Conservation (phyloP, 192 early-diverging fungal genomes). For the Oehlia diaphana region DNA sequence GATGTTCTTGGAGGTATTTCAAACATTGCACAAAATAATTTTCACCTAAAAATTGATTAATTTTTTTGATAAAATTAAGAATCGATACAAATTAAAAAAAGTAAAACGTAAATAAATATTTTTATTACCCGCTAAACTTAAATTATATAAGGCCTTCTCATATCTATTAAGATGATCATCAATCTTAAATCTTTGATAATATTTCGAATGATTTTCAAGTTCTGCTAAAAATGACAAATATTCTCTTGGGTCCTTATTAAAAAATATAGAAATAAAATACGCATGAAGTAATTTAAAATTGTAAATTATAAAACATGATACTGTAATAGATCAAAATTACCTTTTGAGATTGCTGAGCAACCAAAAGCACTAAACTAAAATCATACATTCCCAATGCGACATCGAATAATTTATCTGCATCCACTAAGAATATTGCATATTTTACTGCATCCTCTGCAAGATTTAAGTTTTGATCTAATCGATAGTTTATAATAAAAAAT, state of each 20-base stretch:
- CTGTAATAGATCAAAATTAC: constrained; percentile 23
- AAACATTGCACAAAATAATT: constrained; percentile 59
- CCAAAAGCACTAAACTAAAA: constrained; percentile 87
- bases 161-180: constrained; percentile 79
- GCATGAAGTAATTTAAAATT: neutral
- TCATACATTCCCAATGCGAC: constrained; percentile 95
- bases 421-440: constrained; percentile 89
- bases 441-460: constrained; percentile 85
- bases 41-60: constrained; percentile 32
- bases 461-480: constrained; percentile 44
- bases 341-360: constrained; percentile 96
- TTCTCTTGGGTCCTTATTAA: constrained; percentile 82
- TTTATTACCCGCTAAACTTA: constrained; percentile 50
- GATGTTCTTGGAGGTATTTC: constrained; percentile 63
- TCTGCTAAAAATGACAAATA: constrained; percentile 87
- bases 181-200: constrained; percentile 85
- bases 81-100: too few relatives aligned
- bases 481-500: neutral
- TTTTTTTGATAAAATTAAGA: neutral
- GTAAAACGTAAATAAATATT: neutral
- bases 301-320: neutral
- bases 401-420: constrained; percentile 86
- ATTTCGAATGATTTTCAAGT: constrained; percentile 70
- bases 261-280: neutral
- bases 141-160: constrained; percentile 68